Conservation (phyloP, 805 yeast species). For the Maudiozyma bulderi region DNA sequence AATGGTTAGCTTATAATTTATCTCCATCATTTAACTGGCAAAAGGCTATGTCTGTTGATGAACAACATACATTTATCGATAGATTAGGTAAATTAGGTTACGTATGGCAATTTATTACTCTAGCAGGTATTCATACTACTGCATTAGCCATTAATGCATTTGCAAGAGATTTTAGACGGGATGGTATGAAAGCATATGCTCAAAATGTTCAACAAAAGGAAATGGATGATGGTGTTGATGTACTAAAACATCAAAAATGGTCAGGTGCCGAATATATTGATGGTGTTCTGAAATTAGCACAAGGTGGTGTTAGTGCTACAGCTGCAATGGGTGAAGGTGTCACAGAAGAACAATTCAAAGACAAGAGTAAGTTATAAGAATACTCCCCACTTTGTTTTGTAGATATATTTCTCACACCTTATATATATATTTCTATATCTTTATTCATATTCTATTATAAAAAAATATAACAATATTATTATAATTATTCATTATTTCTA, state of each 20-base stretch:
- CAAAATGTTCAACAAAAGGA: constrained; percentile 78
- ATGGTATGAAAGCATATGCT: constrained; percentile 96
- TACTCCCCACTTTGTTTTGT: background rate
- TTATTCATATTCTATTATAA: background rate
- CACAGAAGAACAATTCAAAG: constrained; percentile 85
- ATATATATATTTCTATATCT: background rate
- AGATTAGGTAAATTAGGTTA: constrained; percentile 83
- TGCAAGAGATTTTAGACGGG: constrained; percentile 62
- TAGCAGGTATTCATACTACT: constrained; percentile 94
- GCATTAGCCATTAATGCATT: constrained; percentile 86
- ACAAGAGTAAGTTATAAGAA: constrained; percentile 20
- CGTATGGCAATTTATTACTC: constrained; percentile 95
- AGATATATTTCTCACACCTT: background rate
- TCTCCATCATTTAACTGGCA: constrained; percentile 98
- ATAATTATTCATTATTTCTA: no score
- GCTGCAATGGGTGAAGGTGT: constrained; percentile 99
- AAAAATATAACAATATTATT: no score
- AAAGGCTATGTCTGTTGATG: constrained; percentile 76
- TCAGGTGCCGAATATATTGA: constrained; percentile 97
- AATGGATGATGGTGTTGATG: constrained; percentile 83
- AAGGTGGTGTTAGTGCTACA: constrained; percentile 91
- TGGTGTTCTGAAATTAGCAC: constrained; percentile 75
- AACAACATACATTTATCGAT: constrained; percentile 83
- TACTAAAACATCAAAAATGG: constrained; percentile 97
- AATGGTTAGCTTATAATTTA: constrained; percentile 94